Percentiles rank a stretch among this genome's conserved stretches.
Conservation (phyloP, 2,329 filamentous ascomycete genomes). For the Clarireedia hainanense region DNA sequence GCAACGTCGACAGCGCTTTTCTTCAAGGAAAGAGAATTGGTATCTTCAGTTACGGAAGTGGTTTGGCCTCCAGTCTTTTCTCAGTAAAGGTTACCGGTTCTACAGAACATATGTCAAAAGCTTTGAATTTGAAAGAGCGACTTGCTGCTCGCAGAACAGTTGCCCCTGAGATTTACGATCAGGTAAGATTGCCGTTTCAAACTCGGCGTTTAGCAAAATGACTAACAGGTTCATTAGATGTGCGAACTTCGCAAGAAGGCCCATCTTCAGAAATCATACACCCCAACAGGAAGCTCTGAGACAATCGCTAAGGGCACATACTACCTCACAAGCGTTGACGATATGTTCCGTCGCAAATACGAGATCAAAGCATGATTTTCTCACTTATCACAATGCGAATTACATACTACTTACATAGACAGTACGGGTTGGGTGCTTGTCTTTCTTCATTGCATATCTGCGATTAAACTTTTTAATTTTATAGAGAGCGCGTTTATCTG, state of each 20-base stretch:
- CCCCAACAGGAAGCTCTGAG: slow-evolving; percentile 58
- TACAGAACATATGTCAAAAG: slow-evolving; percentile 58
- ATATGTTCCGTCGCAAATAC: slow-evolving; percentile 80
- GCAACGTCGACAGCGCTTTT: slow-evolving; percentile 48
- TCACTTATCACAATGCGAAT: background rate
- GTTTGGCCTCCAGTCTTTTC: slow-evolving; percentile 60
- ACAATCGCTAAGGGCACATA: slow-evolving; percentile 62
- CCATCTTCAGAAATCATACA: slow-evolving; percentile 74
- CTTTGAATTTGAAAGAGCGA: slow-evolving; percentile 61
- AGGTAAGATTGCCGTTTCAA: slow-evolving; percentile 42
- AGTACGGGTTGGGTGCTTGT: background rate
- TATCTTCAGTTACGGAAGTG: slow-evolving; percentile 64
- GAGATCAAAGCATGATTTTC: slow-evolving; percentile 55
- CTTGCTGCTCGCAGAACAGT: slow-evolving; percentile 59
- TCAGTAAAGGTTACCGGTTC: slow-evolving; percentile 67
- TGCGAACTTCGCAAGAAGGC: slow-evolving; percentile 76
- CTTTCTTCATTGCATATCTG: background rate
- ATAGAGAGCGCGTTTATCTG: background rate
- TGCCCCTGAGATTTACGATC: slow-evolving; percentile 64
- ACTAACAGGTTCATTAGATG: slow-evolving; percentile 44
- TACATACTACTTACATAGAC: background rate
- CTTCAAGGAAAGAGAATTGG: slow-evolving; percentile 47
- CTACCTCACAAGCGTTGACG: slow-evolving; percentile 73
- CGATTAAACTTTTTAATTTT: background rate
- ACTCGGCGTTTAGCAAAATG: background rate